phyloP scores from a whole-genome alignment of 2,329 filamentous ascomycete species.

The Diaporthe australafricana region DNA sequence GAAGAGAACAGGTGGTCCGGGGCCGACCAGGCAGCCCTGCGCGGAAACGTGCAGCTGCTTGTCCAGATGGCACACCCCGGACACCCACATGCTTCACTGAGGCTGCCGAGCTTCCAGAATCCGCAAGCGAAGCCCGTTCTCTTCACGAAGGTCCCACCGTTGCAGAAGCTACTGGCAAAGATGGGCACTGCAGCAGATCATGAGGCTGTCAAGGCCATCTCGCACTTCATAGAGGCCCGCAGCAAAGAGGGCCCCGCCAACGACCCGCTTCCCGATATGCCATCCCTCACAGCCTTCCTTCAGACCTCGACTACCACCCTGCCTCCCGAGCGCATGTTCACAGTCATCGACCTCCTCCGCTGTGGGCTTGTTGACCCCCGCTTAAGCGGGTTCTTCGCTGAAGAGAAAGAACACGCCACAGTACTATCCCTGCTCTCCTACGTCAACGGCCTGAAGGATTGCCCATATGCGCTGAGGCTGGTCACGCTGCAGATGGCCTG shows the following conservation, averaged over 20 bases:
- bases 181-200: conserved; percentile 73
- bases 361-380: conserved; percentile 81
- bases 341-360: conserved; percentile 86
- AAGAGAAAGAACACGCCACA: conserved; percentile 75
- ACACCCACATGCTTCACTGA: conserved; percentile 80
- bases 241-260: conserved; percentile 69
- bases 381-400: conserved; percentile 84
- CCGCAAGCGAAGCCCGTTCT: conserved; percentile 74
- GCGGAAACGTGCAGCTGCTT: conserved; percentile 78
- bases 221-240: conserved; percentile 77
- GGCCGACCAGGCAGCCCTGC: conserved; percentile 75
- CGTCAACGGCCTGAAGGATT: conserved; percentile 65
- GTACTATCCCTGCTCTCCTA: conserved; percentile 70
- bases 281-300: conserved; percentile 72
- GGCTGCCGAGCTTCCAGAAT: conserved; percentile 76
- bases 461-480: conserved; percentile 85
- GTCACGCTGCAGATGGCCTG: conserved; percentile 86
- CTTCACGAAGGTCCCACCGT: conserved; percentile 82
- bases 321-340: conserved; percentile 76
- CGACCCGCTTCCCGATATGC: conserved; percentile 77
- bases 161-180: conserved; percentile 85
- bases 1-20: conserved; percentile 86
- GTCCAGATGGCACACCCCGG: conserved; percentile 79
- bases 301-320: conserved; percentile 65
- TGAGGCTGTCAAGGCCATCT: conserved; percentile 71